These are phyloP conservation scores for Rhodotorula paludigena DNA, from an alignment of 768 basidiomycete genomes.

Conservation along the genomic window DNA sequence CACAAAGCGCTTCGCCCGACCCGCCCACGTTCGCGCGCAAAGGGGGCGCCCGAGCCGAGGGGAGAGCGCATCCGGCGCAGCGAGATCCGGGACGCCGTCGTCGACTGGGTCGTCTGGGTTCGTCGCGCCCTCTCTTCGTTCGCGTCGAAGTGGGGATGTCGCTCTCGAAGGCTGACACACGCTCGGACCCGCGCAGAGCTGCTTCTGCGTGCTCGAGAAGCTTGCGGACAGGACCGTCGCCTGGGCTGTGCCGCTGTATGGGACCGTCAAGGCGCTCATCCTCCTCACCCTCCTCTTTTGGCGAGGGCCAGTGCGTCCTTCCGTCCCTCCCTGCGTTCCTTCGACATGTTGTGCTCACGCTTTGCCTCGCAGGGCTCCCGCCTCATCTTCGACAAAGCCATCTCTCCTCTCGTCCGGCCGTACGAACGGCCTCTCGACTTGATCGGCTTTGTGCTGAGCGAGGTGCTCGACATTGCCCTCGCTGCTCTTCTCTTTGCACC, in stretches of 20 bases:
- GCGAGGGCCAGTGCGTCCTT: slow-evolving; percentile 15
- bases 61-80: background rate
- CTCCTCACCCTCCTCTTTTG: slow-evolving; percentile 20
- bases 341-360: background rate
- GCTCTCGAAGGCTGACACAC: no score
- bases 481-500: slow-evolving; percentile 11
- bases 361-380: slow-evolving; percentile 11
- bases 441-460: slow-evolving; percentile 20
- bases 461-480: slow-evolving; percentile 16
- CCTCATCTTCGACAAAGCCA: slow-evolving; percentile 17
- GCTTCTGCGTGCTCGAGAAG: slow-evolving; percentile 1
- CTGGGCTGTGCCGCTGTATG: slow-evolving; percentile 22
- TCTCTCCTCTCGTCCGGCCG: slow-evolving; percentile 21
- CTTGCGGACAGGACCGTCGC: slow-evolving; percentile 9
- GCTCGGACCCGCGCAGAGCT: background rate
- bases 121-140: background rate
- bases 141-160: no score
- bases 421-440: slow-evolving; percentile 34
- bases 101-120: slow-evolving; percentile 29
- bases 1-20: slow-evolving; percentile 10
- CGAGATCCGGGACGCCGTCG: slow-evolving; percentile 5
- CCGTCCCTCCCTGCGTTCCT: background rate
- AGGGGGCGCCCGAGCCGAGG: background rate
- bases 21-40: background rate
- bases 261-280: slow-evolving; percentile 13